Base-by-base conservation (phyloP, 2,329 filamentous ascomycete genomes). In the Aspergillus caelatus region DNA sequence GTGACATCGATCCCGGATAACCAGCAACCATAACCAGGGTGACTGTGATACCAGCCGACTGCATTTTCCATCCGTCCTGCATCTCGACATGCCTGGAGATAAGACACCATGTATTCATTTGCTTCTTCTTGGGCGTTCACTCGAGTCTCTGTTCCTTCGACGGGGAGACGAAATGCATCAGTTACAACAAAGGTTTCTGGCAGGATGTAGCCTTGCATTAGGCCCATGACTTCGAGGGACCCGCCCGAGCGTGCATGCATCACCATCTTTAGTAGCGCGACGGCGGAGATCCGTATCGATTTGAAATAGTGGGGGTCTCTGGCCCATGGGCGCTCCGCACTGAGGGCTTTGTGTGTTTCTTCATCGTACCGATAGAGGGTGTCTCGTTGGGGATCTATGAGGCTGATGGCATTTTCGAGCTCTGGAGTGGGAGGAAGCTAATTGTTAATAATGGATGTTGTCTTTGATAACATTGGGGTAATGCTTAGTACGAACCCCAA, bases 21-120 rank as follows among this genome's bases (percentile, higher is more conserved):
- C 95, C 95, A 99, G 84, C 95, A 99, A 52, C 95, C 95, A 77
- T 99, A 99, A 30, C 95, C 95, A 0, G 95, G 95, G 77, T 99
- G 95, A 70, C 90, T 94, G 80, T 99, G 95, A 79, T 99, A 99
- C 95, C 95, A 99, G 21, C 95, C 95, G 19, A 99, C 91, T 0
- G 92, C 91, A 77, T 99, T 98, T 80, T 99, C 95, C 76, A 90
- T 83, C 61, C 94, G 83, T 77, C 93, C 86, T 82, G 91, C 74
- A 68, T 94, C 89, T 63, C 94, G 86, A 70, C 90, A 91, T 3
- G 89, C 83, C 70, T 90, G 84, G 32, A 96, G 85, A 75, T 96
- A 98, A 68, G 91, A 88, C 60, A 97, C 89, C 83, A 98, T 92
- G 82, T 98, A 99, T 82, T 98, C 95, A 81, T 98, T 96, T 60